Evolutionary conservation across 2,329 filamentous ascomycete species (phyloP).

Genomic region (Colletotrichum camelliae): DNA sequence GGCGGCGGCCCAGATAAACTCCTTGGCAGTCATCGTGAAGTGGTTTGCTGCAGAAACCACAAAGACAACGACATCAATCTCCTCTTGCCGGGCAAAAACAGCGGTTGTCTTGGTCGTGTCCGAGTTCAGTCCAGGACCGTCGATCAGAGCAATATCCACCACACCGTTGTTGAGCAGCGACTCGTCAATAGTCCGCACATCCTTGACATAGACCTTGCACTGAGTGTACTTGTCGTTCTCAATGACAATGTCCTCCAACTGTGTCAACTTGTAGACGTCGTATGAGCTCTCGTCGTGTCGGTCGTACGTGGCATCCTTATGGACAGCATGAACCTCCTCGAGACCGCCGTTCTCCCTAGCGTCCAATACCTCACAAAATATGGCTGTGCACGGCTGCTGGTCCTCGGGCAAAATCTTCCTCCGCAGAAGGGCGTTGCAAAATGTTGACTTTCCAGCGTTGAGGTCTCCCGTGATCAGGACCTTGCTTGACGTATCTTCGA

Average conservation of each 20-base stretch:
- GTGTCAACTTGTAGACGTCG: slow-evolving; percentile 78
- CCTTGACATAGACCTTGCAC: slow-evolving; percentile 96
- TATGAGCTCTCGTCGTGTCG: slow-evolving; percentile 94
- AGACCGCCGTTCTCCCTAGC: slow-evolving; percentile 87
- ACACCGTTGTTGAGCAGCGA: slow-evolving; percentile 97
- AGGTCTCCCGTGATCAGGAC: slow-evolving; percentile 94
- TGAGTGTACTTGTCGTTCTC: slow-evolving; percentile 90
- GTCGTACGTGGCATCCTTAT: slow-evolving; percentile 80
- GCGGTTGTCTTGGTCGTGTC: slow-evolving; percentile 98
- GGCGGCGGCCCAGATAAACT: slow-evolving; percentile 95
- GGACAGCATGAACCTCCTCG: slow-evolving; percentile 95
- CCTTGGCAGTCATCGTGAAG: slow-evolving; percentile 96
- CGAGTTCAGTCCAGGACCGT: slow-evolving; percentile 93
- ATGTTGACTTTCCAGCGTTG: slow-evolving; percentile 97
- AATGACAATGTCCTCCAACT: slow-evolving; percentile 87
- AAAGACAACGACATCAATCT: slow-evolving; percentile 98
- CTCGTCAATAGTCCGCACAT: slow-evolving; percentile 87
- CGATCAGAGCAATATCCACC: slow-evolving; percentile 96
- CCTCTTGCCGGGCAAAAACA: slow-evolving; percentile 95
- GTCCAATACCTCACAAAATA: slow-evolving; percentile 97
- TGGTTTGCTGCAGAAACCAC: slow-evolving; percentile 98
- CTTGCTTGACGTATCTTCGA: slow-evolving; percentile 97
- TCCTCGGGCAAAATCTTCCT: slow-evolving; percentile 95
- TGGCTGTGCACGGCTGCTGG: slow-evolving; percentile 96
- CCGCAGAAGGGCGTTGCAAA: slow-evolving; percentile 95